Evolutionary conservation across 179 eudicot species (phyloP), one percentile per base, ranked within the genome.

Genomic region (Spergularia azorica): DNA sequence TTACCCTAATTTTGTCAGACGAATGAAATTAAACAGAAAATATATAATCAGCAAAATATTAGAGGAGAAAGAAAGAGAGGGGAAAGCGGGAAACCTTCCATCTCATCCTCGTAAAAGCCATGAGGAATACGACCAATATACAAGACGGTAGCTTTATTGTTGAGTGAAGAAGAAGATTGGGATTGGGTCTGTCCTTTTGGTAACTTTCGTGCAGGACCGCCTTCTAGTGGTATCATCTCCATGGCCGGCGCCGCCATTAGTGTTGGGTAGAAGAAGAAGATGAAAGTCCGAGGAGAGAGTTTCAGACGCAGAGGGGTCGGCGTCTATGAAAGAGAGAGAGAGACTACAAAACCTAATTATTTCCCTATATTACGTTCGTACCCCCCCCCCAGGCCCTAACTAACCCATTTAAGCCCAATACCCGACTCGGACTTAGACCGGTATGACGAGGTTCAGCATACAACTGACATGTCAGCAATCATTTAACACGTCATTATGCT

Each of bases 61-160:
- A 8, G n/a, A 46, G 2, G 46, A 21, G 55, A 10, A 20, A 0
- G 41, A 43, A 60, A 21, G 12, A 32, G 58, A 72, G 9, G 1
- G 7, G 4, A 26, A 73, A 20, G 6, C 13, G 6, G 10, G 62
- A 77, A 43, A 94, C 98, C 97, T 85, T 83, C 88, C 95, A 92
- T 92, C 81, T 94, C 95, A 54, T 89, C 88, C 89, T 94, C 98
- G 63, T 92, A 92, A 72, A 94, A 94, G 4, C 98, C 98, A 72
- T 92, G 97, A 4, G 98, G 98, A 74, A 94, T 87, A 50, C 97
- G 87, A n/a, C 95, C 97, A 52, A 94, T 86, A 71, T 89, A 94
- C 62, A 90, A 63, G 5, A 92, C 97, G 0, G 97, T 86, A 3
- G 95, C 90, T 75, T 79, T 89, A 68, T 77, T 86, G 41, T 82